Conservation (phyloP, 768 basidiomycete species). For the Boletus rubroflammeus region DNA sequence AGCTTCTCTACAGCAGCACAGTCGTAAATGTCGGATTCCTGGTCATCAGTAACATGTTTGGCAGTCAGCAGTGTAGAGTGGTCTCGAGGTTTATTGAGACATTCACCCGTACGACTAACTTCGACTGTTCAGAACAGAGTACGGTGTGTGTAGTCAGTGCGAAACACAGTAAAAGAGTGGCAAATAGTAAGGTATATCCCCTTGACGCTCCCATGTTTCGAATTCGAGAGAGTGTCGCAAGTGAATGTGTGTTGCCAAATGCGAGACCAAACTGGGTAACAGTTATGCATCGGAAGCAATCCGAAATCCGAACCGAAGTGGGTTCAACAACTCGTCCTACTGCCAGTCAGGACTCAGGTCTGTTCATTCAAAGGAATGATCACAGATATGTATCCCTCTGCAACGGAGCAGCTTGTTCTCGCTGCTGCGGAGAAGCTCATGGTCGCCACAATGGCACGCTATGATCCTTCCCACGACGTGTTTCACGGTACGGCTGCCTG, state of each 20-base stretch:
- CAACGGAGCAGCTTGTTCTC: slow-evolving; percentile 49
- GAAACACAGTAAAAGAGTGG: slow-evolving; percentile 44
- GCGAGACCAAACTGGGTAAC: not conserved
- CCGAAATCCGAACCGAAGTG: slow-evolving; percentile 24
- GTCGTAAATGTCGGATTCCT: slow-evolving; percentile 45
- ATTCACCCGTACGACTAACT: slow-evolving; percentile 31
- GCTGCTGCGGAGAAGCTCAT: slow-evolving; percentile 64
- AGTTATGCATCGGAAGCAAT: slow-evolving; percentile 8
- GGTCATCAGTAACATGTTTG: slow-evolving; percentile 8
- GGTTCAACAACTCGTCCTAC: not conserved
- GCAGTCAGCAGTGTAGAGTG: slow-evolving; percentile 3
- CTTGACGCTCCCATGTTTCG: slow-evolving; percentile 20
- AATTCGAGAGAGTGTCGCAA: not conserved
- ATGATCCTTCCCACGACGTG: slow-evolving; percentile 78
- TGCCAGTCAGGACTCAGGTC: not conserved
- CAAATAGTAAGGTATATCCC: slow-evolving; percentile 27
- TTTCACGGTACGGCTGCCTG: slow-evolving; percentile 57
- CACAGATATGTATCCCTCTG: slow-evolving; percentile 41
- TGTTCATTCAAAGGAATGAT: not conserved
- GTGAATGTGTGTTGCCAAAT: not conserved
- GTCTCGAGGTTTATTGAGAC: slow-evolving; percentile 4
- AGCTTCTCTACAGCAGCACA: slow-evolving; percentile 45
- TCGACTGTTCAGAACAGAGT: slow-evolving; percentile 17
- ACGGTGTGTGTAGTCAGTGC: slow-evolving; percentile 18
- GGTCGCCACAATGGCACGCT: slow-evolving; percentile 68